A percentile compares a stretch with the other conserved stretches of the same genome.
These are phyloP conservation scores for Botrytis paeoniae DNA, from an alignment of 2,329 filamentous ascomycete species.

Conservation along the genomic window DNA sequence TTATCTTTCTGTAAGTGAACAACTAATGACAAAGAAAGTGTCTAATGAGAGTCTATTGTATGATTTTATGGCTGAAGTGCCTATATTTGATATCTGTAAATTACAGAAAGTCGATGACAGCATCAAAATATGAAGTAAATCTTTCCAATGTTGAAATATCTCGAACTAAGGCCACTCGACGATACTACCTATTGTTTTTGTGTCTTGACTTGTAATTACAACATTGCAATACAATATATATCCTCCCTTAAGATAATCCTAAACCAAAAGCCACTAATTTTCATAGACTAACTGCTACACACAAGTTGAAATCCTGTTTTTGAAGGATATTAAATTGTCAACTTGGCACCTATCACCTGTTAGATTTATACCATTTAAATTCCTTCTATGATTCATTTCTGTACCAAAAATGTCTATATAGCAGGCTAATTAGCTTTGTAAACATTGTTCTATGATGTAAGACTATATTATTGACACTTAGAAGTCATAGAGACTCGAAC, in stretches of 20 bases:
- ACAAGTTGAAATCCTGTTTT: neutral
- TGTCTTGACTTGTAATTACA: neutral
- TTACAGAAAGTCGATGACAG: neutral
- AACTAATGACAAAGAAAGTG: neutral
- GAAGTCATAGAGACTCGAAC: neutral
- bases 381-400: neutral
- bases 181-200: neutral
- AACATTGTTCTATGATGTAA: fast-evolving
- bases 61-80: neutral
- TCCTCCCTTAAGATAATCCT: neutral
- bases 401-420: neutral
- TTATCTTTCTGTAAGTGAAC: neutral
- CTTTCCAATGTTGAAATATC: neutral
- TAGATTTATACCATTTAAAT: too few species aligned
- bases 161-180: neutral
- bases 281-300: neutral
- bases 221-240: neutral
- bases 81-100: neutral
- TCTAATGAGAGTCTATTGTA: neutral
- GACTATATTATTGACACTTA: neutral
- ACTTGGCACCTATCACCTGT: neutral
- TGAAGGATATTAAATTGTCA: neutral
- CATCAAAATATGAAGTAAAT: neutral
- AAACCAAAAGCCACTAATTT: neutral
- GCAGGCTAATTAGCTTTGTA: neutral